Evolutionary conservation across 140 eudicot genomes (phyloP).

Genomic region (Cichorium intybus): DNA sequence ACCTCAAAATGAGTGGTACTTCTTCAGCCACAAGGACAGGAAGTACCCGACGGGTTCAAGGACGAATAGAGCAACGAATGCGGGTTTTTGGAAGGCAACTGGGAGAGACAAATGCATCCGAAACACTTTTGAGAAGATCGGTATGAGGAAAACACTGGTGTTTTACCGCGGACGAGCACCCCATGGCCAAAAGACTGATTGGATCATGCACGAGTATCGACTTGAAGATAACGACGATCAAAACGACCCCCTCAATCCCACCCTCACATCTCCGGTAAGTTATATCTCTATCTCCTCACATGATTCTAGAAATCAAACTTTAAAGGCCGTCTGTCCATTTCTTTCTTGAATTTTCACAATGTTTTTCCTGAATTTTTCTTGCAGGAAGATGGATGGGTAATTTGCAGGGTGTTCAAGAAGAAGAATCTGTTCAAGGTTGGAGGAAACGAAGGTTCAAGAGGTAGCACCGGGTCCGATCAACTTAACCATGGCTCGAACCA

Average conservation of each 20-base stretch:
- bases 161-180: slow-evolving; percentile 46
- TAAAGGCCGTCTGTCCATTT: background rate
- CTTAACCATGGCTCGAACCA: slow-evolving; percentile 39
- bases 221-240: slow-evolving; percentile 38
- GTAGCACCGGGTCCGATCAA: slow-evolving; percentile 47
- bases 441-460: slow-evolving; percentile 44
- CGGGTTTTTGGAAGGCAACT: slow-evolving; percentile 46
- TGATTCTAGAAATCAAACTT: background rate
- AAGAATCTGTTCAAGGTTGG: slow-evolving; percentile 77
- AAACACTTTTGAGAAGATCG: slow-evolving; percentile 32
- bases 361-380: background rate
- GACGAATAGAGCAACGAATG: slow-evolving; percentile 40
- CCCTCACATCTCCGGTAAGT: slow-evolving; percentile 43
- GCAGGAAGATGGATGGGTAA: slow-evolving; percentile 92
- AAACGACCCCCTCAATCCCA: slow-evolving; percentile 47
- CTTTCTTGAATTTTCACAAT: background rate
- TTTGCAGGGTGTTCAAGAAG: slow-evolving; percentile 85
- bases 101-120: slow-evolving; percentile 47
- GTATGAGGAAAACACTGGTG: slow-evolving; percentile 47
- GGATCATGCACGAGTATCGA: slow-evolving; percentile 49
- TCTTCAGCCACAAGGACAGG: slow-evolving; percentile 43
- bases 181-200: slow-evolving; percentile 44
- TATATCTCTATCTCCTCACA: background rate
- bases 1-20: slow-evolving; percentile 47
- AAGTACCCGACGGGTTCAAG: slow-evolving; percentile 44